Percentiles rank a stretch among this genome's conserved stretches.
Conservation (phyloP, 2,329 filamentous ascomycete species). For the Talaromyces marneffei region DNA sequence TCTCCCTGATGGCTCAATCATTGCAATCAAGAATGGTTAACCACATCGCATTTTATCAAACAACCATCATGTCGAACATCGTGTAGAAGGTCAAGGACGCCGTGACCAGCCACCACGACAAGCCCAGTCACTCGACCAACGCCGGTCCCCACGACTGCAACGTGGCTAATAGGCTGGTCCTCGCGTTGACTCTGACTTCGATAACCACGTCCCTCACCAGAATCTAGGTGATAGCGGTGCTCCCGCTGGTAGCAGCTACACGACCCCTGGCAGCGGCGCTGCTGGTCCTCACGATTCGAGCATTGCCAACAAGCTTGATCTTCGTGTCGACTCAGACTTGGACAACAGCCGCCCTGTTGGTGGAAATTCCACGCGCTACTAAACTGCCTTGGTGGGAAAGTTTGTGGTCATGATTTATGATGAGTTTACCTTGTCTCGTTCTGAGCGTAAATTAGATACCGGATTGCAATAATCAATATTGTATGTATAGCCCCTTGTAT, state of each 20-base stretch:
- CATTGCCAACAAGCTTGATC: constrained; percentile 47
- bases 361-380: constrained; percentile 9
- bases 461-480: neutral
- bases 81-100: constrained; percentile 15
- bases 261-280: constrained; percentile 14
- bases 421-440: neutral
- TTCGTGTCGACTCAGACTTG: constrained; percentile 50
- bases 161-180: constrained; percentile 31
- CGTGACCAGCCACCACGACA: constrained; percentile 10
- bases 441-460: neutral
- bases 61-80: constrained; percentile 14
- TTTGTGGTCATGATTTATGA: neutral
- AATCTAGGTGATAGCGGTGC: constrained; percentile 12
- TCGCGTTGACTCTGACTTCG: constrained; percentile 38
- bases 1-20: too few relatives aligned
- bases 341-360: constrained; percentile 21
- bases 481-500: too few relatives aligned
- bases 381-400: neutral
- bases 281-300: constrained; percentile 42
- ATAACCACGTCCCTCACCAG: constrained; percentile 14
- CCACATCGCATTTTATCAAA: too few relatives aligned
- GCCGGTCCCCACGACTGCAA: constrained; percentile 36
- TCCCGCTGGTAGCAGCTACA: constrained; percentile 14
- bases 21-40: too few relatives aligned
- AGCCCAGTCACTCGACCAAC: constrained; percentile 13